Evolutionary conservation across 306 rosid species (phyloP).

Genomic region (Fragaria vesca): DNA sequence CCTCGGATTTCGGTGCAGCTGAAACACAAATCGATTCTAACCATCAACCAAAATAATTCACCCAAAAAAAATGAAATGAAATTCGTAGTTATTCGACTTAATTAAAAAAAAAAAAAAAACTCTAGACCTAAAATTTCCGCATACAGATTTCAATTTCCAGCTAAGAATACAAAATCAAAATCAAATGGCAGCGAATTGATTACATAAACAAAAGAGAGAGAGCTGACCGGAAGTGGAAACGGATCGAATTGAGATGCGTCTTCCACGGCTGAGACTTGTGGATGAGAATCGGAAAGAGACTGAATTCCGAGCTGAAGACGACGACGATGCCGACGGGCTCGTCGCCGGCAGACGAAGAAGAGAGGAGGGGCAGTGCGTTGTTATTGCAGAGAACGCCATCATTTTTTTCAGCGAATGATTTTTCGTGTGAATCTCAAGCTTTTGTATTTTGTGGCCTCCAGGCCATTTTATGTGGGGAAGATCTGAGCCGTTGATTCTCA

Average conservation of each 20-base stretch:
- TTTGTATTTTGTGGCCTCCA: too few species aligned
- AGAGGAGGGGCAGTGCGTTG: conserved; percentile 41
- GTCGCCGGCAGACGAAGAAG: conserved; percentile 41
- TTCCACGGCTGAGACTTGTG: conserved; percentile 36
- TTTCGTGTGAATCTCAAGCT: too few species aligned
- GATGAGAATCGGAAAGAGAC: conserved; percentile 43
- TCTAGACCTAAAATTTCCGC: neutral
- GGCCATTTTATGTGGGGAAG: too few species aligned
- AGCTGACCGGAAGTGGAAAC: conserved; percentile 53
- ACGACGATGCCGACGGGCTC: conserved; percentile 15
- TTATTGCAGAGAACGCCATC: conserved; percentile 70
- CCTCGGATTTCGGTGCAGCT: conserved; percentile 49
- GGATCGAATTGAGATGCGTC: conserved; percentile 63
- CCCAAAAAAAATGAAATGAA: neutral
- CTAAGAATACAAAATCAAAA: neutral
- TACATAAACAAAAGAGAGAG: neutral
- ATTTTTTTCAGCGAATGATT: neutral
- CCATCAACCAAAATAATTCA: neutral
- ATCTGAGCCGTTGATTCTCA: too few species aligned
- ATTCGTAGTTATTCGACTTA: neutral
- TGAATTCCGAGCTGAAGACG: conserved; percentile 33
- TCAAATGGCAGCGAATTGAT: neutral
- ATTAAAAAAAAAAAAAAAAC: neutral
- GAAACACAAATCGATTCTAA: conserved; percentile 3
- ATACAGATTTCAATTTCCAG: neutral